Evolutionary conservation across 78 protist genomes (phyloP), one percentile per base, ranked within the genome.

Genomic region (Guillardia theta): DNA sequence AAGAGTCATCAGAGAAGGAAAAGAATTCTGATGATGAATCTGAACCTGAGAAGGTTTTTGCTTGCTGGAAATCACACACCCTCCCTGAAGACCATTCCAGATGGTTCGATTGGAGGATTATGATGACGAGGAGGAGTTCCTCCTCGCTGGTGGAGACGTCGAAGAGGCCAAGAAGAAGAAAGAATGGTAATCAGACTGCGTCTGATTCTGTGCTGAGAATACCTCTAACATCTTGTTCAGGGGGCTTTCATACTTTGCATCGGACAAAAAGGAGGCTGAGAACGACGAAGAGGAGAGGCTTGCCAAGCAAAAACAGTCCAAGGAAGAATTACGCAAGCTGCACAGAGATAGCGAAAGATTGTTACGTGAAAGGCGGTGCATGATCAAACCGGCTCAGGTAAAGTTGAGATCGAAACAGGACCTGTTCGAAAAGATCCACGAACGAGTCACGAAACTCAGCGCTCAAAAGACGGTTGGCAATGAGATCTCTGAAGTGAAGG

Each of bases 61-160:
- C n/a, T n/a, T n/a, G n/a, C n/a, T n/a, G n/a, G n/a, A n/a, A n/a
- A n/a, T n/a, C n/a, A n/a, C n/a, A n/a, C n/a, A n/a, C n/a, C n/a
- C n/a, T n/a, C n/a, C n/a, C n/a, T n/a, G n/a, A n/a, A n/a, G n/a
- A n/a, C n/a, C n/a, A n/a, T n/a, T n/a, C n/a, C n/a, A 70, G 83
- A 24, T 33, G 5, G 83, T 70, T 36, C 83, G 83, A 43, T 27
- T 78, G 19, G 90, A 78, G 48, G 90, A 78, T 36, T 78, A 21
- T 30, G 90, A 78, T 43, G 90, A 78, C 48, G 45, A 43, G 48
- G 90, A 78, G 9, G 90, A 78, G 48, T 78, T 78, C 48, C 48
- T 78, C 53, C 50, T 78, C 33, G 90, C 90, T 0, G 90, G 90
- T 24, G 90, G 90, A 37, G 90, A 78, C 18, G 48, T 43, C 41